Conservation (phyloP, 2,329 filamentous ascomycete species). For the Didymella arachidicola region DNA sequence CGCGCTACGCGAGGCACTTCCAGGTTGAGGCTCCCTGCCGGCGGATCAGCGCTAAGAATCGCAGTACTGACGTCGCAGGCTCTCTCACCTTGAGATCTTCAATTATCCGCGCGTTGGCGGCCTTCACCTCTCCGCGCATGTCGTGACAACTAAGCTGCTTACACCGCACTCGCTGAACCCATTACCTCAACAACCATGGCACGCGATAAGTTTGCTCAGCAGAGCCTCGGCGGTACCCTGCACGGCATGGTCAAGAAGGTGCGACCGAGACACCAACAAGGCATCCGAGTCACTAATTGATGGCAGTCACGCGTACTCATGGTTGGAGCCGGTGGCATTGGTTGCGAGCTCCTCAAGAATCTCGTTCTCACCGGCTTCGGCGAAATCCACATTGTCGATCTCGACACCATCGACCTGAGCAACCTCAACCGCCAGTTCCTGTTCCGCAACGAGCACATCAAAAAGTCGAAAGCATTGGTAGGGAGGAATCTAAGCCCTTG, state of each 20-base stretch:
- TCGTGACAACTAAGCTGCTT: slow-evolving; percentile 25
- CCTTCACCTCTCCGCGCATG: slow-evolving; percentile 26
- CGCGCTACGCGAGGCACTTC: slow-evolving; percentile 37
- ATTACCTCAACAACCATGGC: slow-evolving; percentile 48
- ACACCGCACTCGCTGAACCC: slow-evolving; percentile 14
- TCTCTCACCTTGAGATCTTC: slow-evolving; percentile 27
- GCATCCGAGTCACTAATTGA: slow-evolving; percentile 32
- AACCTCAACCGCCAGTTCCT: slow-evolving; percentile 98
- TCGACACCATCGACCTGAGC: slow-evolving; percentile 97
- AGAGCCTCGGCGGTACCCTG: slow-evolving; percentile 68
- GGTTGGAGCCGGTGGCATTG: slow-evolving; percentile 96
- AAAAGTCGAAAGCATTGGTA: slow-evolving; percentile 93
- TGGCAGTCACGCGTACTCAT: slow-evolving; percentile 83
- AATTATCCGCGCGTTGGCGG: slow-evolving; percentile 20
- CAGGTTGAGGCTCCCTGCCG: background rate
- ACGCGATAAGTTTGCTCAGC: slow-evolving; percentile 60
- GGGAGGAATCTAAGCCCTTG: slow-evolving; percentile 33
- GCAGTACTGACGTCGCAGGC: slow-evolving; percentile 34
- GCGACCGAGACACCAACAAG: slow-evolving; percentile 13
- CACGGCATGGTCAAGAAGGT: slow-evolving; percentile 75
- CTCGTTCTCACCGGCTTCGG: slow-evolving; percentile 90
- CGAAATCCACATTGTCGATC: slow-evolving; percentile 92
- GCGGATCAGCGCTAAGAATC: slow-evolving; percentile 27
- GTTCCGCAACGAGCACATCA: slow-evolving; percentile 96
- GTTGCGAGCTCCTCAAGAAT: slow-evolving; percentile 97